Evolutionary conservation across 495 filamentous ascomycete genomes (phyloP), one percentile per base, ranked within the genome.

Genomic region (Sphaerosporella brunnea): DNA sequence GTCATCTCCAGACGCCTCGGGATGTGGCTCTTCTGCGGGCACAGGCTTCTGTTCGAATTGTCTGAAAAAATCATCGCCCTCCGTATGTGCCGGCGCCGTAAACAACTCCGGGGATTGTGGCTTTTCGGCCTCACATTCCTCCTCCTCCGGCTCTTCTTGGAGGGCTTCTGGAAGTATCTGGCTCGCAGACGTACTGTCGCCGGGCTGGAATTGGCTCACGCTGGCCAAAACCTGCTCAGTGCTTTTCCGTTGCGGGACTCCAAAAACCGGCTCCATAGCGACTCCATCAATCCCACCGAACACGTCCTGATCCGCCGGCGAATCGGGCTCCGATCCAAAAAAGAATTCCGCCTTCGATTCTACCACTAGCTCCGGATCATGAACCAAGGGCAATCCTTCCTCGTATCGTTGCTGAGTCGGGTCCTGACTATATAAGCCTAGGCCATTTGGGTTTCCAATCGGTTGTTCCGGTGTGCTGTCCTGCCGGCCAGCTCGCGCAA

Each of bases 341-440:
- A 54, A 43, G 10, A 43, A 35, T 21, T 51, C 35, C n/a, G 24
- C 18, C 8, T 51, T 51, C 1, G 50, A 46, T 9, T 36, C 26
- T 5, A 46, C 43, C 13, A 46, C 19, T 21, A 46, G 23, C 15
- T 46, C 43, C 4, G 54, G 48, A 36, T 65, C 56, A 0, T 63
- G 51, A 37, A 80, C 68, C 19, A 79, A 60, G 2, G 74, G 75
- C 16, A 78, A 19, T 0, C 75, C 77, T 54, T 79, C 75, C 38
- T 75, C 73, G 48, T 67, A 79, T 8, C 73, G 67, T 38, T 46
- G 43, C 19, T 46, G 43, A 9, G 30, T n/a, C 13, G 25, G 11
- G 35, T 46, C 43, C 23, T 46, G 26, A 9, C 24, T 11, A n/a
- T 34, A 2, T 1, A 46, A 2, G 13, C 24, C 43, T 15, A 35